These are phyloP conservation scores for Cyclospora cayetanensis DNA, from an alignment of 169 alveolate species.

Conservation along the genomic window DNA sequence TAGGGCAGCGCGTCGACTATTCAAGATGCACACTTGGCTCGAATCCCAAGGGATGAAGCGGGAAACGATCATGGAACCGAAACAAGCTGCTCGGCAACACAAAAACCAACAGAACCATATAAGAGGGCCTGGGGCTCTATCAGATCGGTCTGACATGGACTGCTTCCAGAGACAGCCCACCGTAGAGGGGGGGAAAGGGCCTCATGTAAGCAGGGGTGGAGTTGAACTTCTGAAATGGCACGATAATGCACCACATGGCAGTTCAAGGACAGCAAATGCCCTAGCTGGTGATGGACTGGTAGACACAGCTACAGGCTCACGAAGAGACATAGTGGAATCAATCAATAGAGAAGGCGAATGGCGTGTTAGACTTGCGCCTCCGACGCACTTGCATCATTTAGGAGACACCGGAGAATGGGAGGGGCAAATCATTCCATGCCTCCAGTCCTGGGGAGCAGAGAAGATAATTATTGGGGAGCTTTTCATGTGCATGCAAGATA, in stretches of 20 bases:
- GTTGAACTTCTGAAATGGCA: neutral
- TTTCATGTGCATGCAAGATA: conserved; percentile 29
- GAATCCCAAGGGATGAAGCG: neutral
- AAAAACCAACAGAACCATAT: too few relatives aligned
- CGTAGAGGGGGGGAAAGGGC: neutral
- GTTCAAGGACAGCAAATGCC: neutral
- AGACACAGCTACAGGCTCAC: neutral
- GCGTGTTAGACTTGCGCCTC: neutral
- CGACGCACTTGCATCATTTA: neutral
- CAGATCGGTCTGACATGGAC: too few relatives aligned
- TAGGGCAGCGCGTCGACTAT: neutral
- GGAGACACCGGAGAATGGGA: conserved; percentile 31
- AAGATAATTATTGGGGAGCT: neutral
- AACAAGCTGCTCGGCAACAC: too few relatives aligned
- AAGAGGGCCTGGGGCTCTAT: too few relatives aligned
- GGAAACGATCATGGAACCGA: neutral
- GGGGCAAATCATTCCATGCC: conserved; percentile 31
- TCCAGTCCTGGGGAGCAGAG: conserved; percentile 50
- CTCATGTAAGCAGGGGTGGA: neutral
- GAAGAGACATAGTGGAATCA: neutral
- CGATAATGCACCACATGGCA: neutral
- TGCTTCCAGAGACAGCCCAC: too few relatives aligned
- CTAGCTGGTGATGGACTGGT: neutral
- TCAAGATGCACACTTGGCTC: conserved; percentile 17
- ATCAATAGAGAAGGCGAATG: neutral